Evolutionary conservation across 139 green algal species (phyloP).

Genomic region (Chlorella sp.): DNA sequence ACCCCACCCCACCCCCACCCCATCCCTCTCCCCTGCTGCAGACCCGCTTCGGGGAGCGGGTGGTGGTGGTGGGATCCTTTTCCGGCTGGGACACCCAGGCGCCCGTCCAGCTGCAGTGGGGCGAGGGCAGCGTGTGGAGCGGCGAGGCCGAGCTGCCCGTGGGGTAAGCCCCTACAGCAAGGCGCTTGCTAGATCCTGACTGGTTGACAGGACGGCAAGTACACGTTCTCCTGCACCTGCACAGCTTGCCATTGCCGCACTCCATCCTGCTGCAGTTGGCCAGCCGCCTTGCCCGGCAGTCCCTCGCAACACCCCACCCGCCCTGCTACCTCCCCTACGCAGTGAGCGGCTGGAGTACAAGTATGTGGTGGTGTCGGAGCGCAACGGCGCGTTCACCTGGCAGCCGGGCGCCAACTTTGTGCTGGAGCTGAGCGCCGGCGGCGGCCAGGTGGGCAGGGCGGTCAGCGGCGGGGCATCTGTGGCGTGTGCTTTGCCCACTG

Average conservation of each 20-base stretch:
- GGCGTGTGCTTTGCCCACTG: no score
- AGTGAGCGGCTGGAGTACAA: slow-evolving; percentile 17
- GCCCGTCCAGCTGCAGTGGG: slow-evolving; percentile 19
- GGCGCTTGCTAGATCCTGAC: no score
- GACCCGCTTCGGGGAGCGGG: slow-evolving; percentile 7
- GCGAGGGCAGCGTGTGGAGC: slow-evolving; percentile 20
- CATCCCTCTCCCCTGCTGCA: not conserved
- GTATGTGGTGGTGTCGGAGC: not conserved
- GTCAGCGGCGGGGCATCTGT: no score
- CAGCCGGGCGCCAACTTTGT: slow-evolving; percentile 22
- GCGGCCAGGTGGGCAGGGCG: no score
- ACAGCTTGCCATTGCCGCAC: no score
- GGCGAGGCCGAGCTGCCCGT: slow-evolving; percentile 10
- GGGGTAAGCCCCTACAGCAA: slow-evolving; percentile 10
- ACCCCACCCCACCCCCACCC: not conserved
- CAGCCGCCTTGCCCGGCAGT: no score
- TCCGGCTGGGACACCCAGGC: slow-evolving; percentile 2
- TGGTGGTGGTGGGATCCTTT: not conserved
- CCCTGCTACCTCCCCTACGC: not conserved
- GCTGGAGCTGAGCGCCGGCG: not conserved
- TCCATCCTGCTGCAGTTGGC: no score
- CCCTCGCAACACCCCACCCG: no score
- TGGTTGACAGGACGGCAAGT: no score
- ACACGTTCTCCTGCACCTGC: no score
- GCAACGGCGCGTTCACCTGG: not conserved